Conservation (phyloP, 805 yeast species). For the Ogataea methanolica region DNA sequence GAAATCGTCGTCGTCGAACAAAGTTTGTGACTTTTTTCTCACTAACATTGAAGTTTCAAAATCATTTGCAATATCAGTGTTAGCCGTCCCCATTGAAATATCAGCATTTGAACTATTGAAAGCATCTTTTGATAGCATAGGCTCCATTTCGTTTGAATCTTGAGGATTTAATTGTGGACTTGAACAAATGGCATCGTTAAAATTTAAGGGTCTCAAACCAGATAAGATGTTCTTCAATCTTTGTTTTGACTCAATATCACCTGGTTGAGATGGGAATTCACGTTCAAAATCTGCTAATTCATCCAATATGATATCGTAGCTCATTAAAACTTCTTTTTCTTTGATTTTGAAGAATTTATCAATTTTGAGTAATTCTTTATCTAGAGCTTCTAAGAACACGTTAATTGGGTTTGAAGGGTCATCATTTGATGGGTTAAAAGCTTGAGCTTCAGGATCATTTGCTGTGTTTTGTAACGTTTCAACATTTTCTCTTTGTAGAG, state of each 20-base stretch:
- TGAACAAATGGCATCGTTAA: constrained; percentile 4
- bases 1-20: constrained; percentile 34
- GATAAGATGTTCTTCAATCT: constrained; percentile 13
- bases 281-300: constrained; percentile 62
- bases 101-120: constrained; percentile 12
- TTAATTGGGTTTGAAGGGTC: constrained; percentile 41
- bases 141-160: constrained; percentile 1
- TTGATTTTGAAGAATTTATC: constrained; percentile 69
- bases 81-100: not conserved
- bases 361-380: constrained; percentile 71
- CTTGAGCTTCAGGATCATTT: constrained; percentile 22
- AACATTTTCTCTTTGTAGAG: constrained; percentile 63
- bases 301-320: constrained; percentile 50
- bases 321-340: constrained; percentile 52
- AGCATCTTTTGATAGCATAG: constrained; percentile 17
- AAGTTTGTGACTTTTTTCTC: constrained; percentile 27
- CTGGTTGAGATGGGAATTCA: constrained; percentile 22
- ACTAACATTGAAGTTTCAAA: constrained; percentile 15
- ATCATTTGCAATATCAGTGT: constrained; percentile 2
- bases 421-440: constrained; percentile 29
- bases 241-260: constrained; percentile 13
- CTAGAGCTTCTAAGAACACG: constrained; percentile 68
- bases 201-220: constrained; percentile 8
- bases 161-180: not conserved
- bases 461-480: constrained; percentile 21